Percentiles rank a stretch among this genome's conserved stretches.
Evolutionary conservation across 495 filamentous ascomycete genomes (phyloP).

Genomic region (Neurospora pannonica): DNA sequence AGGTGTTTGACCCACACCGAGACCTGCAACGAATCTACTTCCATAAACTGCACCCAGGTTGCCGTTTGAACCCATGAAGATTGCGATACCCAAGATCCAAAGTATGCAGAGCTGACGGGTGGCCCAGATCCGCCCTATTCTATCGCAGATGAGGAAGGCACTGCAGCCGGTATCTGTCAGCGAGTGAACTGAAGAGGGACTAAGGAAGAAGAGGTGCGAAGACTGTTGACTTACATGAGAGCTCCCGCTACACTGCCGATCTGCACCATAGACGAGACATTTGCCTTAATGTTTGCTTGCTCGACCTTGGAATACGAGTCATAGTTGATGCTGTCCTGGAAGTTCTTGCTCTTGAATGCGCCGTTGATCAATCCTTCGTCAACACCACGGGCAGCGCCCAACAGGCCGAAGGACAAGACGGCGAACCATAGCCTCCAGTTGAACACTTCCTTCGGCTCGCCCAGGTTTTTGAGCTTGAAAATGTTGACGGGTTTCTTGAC

Average conservation of each 20-base stretch:
- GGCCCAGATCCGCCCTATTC: slow-evolving; percentile 60
- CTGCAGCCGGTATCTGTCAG: slow-evolving; percentile 6
- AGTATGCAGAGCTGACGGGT: slow-evolving; percentile 55
- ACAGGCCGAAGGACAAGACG: slow-evolving; percentile 56
- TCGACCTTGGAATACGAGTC: slow-evolving; percentile 41
- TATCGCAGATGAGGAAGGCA: slow-evolving; percentile 59
- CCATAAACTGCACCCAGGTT: slow-evolving; percentile 54
- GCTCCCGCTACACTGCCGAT: slow-evolving; percentile 58
- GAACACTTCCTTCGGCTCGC: slow-evolving; percentile 49
- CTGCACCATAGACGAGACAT: slow-evolving; percentile 66
- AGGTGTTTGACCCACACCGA: slow-evolving; percentile 59
- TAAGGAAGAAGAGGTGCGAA: neutral
- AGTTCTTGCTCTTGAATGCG: slow-evolving; percentile 54
- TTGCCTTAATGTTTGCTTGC: slow-evolving; percentile 53
- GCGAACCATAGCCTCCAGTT: slow-evolving; percentile 60
- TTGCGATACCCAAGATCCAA: slow-evolving; percentile 59
- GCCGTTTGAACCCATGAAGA: slow-evolving; percentile 56
- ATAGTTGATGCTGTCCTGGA: slow-evolving; percentile 51
- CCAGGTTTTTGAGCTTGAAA: slow-evolving; percentile 46
- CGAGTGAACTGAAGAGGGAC: neutral
- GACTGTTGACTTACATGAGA: slow-evolving; percentile 39
- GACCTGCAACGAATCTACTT: slow-evolving; percentile 57
- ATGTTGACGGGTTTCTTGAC: slow-evolving; percentile 59
- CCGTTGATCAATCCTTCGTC: slow-evolving; percentile 65
- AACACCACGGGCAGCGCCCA: slow-evolving; percentile 62